Evolutionary conservation across 257 asterid genomes (phyloP).

Genomic region (Ajuga chamaepitys): DNA sequence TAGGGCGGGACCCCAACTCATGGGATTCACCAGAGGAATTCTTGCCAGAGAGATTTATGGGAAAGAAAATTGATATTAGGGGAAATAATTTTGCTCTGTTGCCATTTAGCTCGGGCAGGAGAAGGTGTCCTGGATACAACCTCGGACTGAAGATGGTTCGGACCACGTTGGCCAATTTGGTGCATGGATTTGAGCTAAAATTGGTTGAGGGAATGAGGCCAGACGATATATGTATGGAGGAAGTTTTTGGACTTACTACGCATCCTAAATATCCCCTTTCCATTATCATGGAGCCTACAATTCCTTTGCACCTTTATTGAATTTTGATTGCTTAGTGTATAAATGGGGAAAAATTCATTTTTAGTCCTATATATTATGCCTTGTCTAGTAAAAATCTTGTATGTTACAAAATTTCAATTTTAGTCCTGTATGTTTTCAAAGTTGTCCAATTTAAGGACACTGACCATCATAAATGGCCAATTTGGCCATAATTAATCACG

Average conservation of each 20-base stretch:
- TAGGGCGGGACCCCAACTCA: conserved; percentile 17
- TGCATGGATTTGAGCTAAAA: conserved; percentile 30
- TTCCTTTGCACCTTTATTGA: conserved; percentile 22
- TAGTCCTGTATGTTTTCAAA: too few species aligned
- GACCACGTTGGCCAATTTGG: conserved; percentile 23
- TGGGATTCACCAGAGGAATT: conserved; percentile 17
- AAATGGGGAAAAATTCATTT: too few species aligned
- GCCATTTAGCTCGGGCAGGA: conserved; percentile 28
- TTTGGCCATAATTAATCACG: too few species aligned
- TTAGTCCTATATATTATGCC: too few species aligned
- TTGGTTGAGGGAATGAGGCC: conserved; percentile 18
- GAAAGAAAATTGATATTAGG: conserved; percentile 8
- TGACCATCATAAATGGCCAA: too few species aligned
- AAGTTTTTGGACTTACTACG: conserved; percentile 21
- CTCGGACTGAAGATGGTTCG: conserved; percentile 25
- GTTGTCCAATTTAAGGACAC: too few species aligned
- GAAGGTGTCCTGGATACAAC: conserved; percentile 19
- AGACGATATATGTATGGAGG: conserved; percentile 27
- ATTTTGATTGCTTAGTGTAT: not conserved
- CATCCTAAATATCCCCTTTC: conserved; percentile 18
- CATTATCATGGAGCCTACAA: conserved; percentile 24
- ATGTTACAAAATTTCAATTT: too few species aligned
- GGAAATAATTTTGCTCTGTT: conserved; percentile 17
- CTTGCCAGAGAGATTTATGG: conserved; percentile 22
- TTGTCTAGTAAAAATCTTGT: too few species aligned